These are phyloP conservation scores for Chaetoceros muelleri DNA, from an alignment of 108 stramenopile species.

Conservation along the genomic window DNA sequence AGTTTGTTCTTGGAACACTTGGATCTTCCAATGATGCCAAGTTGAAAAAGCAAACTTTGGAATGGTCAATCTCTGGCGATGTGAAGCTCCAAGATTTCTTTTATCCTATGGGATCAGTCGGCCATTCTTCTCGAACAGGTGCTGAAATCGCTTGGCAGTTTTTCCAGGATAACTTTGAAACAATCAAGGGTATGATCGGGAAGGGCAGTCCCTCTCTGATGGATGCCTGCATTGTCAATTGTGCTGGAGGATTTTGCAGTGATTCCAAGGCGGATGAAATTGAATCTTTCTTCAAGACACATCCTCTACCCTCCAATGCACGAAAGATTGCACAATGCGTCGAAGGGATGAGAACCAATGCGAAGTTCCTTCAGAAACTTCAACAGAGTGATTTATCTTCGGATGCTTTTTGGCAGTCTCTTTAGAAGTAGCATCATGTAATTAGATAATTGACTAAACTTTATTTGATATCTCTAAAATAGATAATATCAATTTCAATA, in stretches of 20 bases:
- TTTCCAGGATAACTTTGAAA: slow-evolving; percentile 78
- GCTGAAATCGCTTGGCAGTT: slow-evolving; percentile 83
- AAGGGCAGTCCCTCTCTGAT: slow-evolving; percentile 79
- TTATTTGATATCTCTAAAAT: slow-evolving; percentile 27
- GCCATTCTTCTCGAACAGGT: slow-evolving; percentile 56
- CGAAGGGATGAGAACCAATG: slow-evolving; percentile 74
- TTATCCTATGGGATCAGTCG: slow-evolving; percentile 85
- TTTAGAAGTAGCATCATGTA: slow-evolving; percentile 19
- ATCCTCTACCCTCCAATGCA: slow-evolving; percentile 63
- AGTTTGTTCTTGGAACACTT: slow-evolving; percentile 64
- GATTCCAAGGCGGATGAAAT: slow-evolving; percentile 86
- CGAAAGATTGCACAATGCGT: slow-evolving; percentile 82
- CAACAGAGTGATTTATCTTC: slow-evolving; percentile 49
- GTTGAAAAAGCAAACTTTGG: slow-evolving; percentile 70
- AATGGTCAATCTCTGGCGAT: slow-evolving; percentile 84
- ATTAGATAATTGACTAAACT: too few relatives aligned
- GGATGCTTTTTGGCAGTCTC: slow-evolving; percentile 36
- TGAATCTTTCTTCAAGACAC: slow-evolving; percentile 71
- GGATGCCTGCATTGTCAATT: slow-evolving; percentile 84
- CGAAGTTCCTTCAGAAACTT: slow-evolving; percentile 50
- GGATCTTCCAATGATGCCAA: slow-evolving; percentile 48
- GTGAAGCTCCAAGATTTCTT: slow-evolving; percentile 98
- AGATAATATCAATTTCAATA: slow-evolving; percentile 7
- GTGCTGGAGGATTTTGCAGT: slow-evolving; percentile 68
- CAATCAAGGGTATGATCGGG: slow-evolving; percentile 72